Conservation (phyloP, 768 basidiomycete species). For the Crassisporium funariophilum region DNA sequence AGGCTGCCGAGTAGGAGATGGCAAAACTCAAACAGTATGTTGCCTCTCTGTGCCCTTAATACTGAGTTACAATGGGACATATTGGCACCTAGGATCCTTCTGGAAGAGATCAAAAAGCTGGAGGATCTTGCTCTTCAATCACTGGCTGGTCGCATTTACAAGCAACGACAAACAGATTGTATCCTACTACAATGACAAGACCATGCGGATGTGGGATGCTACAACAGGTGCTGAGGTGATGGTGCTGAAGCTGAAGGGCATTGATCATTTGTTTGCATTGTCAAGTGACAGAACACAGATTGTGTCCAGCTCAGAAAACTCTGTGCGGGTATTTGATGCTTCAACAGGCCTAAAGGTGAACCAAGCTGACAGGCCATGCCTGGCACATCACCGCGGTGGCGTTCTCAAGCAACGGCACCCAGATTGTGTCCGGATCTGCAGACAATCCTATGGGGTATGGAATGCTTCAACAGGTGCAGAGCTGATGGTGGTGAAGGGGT, state of each 20-base stretch:
- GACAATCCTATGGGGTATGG: slow-evolving; percentile 11
- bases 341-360: no score
- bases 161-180: slow-evolving; percentile 10
- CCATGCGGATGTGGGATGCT: not conserved
- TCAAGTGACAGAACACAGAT: not conserved
- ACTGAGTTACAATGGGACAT: no score
- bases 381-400: no score
- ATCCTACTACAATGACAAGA: slow-evolving; percentile 1
- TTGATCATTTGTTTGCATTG: not conserved
- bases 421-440: not conserved
- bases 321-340: not conserved
- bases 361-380: no score
- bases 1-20: no score
- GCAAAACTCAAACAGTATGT: no score
- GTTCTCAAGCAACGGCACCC: not conserved
- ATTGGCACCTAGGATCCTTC: no score
- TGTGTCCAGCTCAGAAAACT: not conserved
- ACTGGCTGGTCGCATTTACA: slow-evolving; percentile 17
- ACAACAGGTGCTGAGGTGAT: not conserved
- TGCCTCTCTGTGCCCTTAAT: no score
- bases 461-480: slow-evolving; percentile 4
- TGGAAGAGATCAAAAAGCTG: no score
- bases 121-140: no score
- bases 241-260: not conserved
- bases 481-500: not conserved